These are phyloP conservation scores for Oehlia diaphana DNA, from an alignment of 192 early-diverging fungal species.

Conservation along the genomic window DNA sequence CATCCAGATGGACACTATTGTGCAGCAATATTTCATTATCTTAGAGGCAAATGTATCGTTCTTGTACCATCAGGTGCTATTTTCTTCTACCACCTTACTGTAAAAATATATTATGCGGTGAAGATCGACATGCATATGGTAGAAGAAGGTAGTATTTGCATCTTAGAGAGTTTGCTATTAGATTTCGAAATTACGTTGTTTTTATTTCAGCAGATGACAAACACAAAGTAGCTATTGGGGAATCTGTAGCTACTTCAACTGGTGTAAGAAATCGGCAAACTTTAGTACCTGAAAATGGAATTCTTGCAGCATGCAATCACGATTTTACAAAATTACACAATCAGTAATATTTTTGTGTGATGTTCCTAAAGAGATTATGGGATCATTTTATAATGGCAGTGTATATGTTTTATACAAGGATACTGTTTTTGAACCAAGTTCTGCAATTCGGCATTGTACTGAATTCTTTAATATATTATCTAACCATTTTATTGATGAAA, in stretches of 20 bases:
- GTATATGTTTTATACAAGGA: not conserved
- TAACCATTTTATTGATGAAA: no score
- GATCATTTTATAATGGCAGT: not conserved
- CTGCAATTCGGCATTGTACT: not conserved
- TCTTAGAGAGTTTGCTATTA: not conserved
- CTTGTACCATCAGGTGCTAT: no score
- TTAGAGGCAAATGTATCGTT: no score
- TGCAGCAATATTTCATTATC: not conserved
- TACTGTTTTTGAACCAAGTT: not conserved
- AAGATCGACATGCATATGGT: no score
- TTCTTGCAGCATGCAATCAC: not conserved
- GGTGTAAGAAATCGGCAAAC: not conserved
- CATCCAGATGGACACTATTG: not conserved
- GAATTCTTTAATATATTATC: not conserved
- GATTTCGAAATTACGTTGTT: not conserved
- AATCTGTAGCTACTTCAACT: not conserved
- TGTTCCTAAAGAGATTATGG: not conserved
- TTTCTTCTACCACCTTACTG: no score
- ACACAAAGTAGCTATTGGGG: not conserved
- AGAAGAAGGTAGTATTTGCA: no score
- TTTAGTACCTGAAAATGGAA: not conserved
- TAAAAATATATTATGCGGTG: no score
- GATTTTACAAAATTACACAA: slow-evolving; percentile 1
- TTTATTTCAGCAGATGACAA: not conserved
- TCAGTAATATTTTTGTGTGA: not conserved